Evolutionary conservation across 495 filamentous ascomycete species (phyloP).

Genomic region (Penicillium cinerascens): DNA sequence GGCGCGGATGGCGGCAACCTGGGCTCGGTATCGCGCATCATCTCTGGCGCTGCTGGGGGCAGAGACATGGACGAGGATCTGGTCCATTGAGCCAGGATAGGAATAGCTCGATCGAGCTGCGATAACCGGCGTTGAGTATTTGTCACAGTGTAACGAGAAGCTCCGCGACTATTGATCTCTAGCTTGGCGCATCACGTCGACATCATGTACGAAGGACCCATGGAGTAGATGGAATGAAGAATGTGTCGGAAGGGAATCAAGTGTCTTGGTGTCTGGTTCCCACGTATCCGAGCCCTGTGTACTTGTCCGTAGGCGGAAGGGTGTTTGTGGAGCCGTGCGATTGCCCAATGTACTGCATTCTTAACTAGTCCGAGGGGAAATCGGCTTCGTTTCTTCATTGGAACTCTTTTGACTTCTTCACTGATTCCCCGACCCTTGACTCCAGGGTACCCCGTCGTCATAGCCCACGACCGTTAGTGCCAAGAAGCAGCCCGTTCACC

Average conservation of each 20-base stretch:
- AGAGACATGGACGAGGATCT: slow-evolving; percentile 68
- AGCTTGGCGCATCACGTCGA: not conserved
- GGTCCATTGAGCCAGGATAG: slow-evolving; percentile 16
- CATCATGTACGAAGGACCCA: too few relatives aligned
- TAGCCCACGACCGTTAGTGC: not conserved
- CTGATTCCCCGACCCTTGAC: not conserved
- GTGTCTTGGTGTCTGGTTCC: too few relatives aligned
- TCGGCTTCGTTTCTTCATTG: not conserved
- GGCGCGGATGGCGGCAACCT: slow-evolving; percentile 56
- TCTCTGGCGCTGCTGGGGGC: slow-evolving; percentile 59
- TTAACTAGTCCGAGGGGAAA: not conserved
- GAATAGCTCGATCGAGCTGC: not conserved
- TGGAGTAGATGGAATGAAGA: not conserved
- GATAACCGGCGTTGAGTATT: not conserved
- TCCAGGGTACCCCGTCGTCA: too few relatives aligned
- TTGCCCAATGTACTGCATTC: too few relatives aligned
- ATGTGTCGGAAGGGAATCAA: too few relatives aligned
- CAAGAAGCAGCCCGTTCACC: not conserved
- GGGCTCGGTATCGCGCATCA: slow-evolving; percentile 59
- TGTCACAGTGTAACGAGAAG: not conserved
- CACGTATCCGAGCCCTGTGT: too few relatives aligned
- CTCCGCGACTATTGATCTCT: not conserved
- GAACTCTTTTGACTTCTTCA: slow-evolving; percentile 1
- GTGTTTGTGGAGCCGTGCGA: not conserved
- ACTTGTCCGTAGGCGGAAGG: too few relatives aligned